Percentiles rank a stretch among this genome's conserved stretches.
These are phyloP conservation scores for Suillus paluster DNA, from an alignment of 768 basidiomycete genomes.

Conservation along the genomic window DNA sequence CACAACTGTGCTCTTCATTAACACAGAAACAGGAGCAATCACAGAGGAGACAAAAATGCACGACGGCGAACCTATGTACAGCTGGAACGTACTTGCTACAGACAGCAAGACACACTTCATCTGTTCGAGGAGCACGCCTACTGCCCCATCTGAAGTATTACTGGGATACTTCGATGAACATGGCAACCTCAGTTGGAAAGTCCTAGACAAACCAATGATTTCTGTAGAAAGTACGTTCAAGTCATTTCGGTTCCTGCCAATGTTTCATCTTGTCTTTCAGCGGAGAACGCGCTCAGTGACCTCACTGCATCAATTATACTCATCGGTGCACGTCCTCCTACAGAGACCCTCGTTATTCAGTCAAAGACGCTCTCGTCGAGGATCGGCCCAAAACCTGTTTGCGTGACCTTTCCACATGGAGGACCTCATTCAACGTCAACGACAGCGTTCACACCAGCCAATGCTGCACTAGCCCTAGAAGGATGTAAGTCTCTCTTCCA, in stretches of 20 bases:
- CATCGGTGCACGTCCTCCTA: slow-evolving; percentile 52
- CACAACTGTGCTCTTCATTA: slow-evolving; percentile 52
- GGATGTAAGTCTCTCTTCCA: slow-evolving; percentile 53
- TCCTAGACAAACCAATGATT: slow-evolving; percentile 47
- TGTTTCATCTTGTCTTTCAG: no score
- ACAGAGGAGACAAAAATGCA: slow-evolving; percentile 29
- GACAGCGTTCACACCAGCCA: slow-evolving; percentile 50
- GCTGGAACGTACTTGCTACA: no score
- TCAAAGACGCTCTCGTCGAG: slow-evolving; percentile 23
- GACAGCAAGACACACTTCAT: slow-evolving; percentile 42
- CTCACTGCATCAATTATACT: slow-evolving; percentile 50
- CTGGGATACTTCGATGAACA: slow-evolving; percentile 45
- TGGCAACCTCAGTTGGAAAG: no score
- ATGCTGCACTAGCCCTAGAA: slow-evolving; percentile 54
- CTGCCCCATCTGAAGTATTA: slow-evolving; percentile 52
- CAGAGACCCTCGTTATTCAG: slow-evolving; percentile 57
- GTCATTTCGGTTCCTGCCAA: background rate
- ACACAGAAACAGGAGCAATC: slow-evolving; percentile 44
- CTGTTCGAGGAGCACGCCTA: slow-evolving; percentile 55
- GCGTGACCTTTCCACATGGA: slow-evolving; percentile 66
- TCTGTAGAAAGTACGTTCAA: slow-evolving; percentile 44
- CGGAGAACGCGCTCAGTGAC: slow-evolving; percentile 42
- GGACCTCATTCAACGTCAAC: slow-evolving; percentile 60
- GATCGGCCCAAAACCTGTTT: slow-evolving; percentile 18
- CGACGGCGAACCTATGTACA: slow-evolving; percentile 13